Evolutionary conservation across 768 basidiomycete genomes (phyloP), one percentile per base, ranked within the genome.

Genomic region (Boletus reticuloceps): DNA sequence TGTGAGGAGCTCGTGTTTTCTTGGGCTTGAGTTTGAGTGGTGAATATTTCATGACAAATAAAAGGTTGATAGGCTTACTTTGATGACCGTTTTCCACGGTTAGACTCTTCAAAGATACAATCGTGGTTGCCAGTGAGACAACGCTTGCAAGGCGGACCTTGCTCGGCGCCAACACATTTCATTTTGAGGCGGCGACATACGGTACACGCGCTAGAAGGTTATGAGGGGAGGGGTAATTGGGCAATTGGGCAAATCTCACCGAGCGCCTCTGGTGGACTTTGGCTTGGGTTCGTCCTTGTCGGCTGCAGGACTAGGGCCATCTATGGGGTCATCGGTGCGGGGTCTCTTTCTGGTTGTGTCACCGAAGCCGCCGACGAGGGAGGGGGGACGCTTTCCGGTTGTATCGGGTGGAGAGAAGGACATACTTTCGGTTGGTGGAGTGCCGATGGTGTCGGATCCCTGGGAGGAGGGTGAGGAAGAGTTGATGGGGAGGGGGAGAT

Each of bases 81-180:
- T 51, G 88, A 82, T 20, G 89, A 84, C 12, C 91, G 84, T 70
- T 95, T 96, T 40, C 97, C 97, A 46, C 97, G 82, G 69, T 98
- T 95, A 2, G 90, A 93, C 69, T 98, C 96, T 74, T 98, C 94
- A 59, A 99, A 98, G 42, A 97, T 83, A 66, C 97, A 99, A 62
- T 96, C 92, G 64, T 95, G 89, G 60, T 83, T 83, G 19, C 89
- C 87, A 0, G 84, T 65, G 44, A 75, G 72, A 64, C 94, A 97
- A 20, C 94, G 86, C 65, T 94, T 95, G 76, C 94, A 97, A 0
- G 94, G 91, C 0, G 89, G 89, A 0, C 93, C 94, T 39, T 93
- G 82, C 69, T 94, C 94, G 3, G 90, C 92, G 34, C 89, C 90
- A 9, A 91, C 89, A 54, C 92, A 94, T 66, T 92, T 94, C 93